Percentiles rank a stretch among this genome's conserved stretches.
Conservation (phyloP, 371 early-diverging fungal species). For the Polyrhizophydium stewartii region DNA sequence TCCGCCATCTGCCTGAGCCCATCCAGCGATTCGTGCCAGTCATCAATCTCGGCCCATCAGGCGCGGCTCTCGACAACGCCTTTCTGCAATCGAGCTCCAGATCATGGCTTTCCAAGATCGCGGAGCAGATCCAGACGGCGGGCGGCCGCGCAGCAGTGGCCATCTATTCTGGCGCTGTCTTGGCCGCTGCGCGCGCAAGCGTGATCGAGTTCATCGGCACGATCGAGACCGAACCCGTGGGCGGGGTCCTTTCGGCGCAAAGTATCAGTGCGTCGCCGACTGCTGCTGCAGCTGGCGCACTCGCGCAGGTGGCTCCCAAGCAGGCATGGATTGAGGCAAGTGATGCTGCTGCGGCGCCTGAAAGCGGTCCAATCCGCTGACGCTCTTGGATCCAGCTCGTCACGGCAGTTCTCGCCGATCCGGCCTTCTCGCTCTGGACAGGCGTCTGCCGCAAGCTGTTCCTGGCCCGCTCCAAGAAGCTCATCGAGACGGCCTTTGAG, state of each 20-base stretch:
- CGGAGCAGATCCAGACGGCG: background rate
- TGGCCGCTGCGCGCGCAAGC: slow-evolving; percentile 6
- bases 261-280: too few relatives aligned
- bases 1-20: slow-evolving; percentile 23
- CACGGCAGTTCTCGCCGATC: too few relatives aligned
- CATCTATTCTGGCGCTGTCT: background rate
- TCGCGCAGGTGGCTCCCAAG: too few relatives aligned
- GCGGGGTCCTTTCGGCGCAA: too few relatives aligned
- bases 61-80: background rate
- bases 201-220: background rate
- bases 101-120: slow-evolving; percentile 8
- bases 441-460: slow-evolving; percentile 17
- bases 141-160: background rate
- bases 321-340: too few relatives aligned
- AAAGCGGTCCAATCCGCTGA: too few relatives aligned
- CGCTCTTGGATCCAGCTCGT: too few relatives aligned
- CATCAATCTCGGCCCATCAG: background rate
- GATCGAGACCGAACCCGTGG: background rate
- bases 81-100: background rate
- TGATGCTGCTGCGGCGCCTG: too few relatives aligned
- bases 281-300: too few relatives aligned
- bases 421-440: slow-evolving; percentile 20
- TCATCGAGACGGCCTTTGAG: slow-evolving; percentile 13
- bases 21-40: slow-evolving; percentile 19
- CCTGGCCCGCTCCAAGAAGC: slow-evolving; percentile 3